Percentiles rank a stretch among this genome's conserved stretches.
These are phyloP conservation scores for Selaginella tamariscina DNA, from an alignment of 75 land plant genomes.

Conservation along the genomic window DNA sequence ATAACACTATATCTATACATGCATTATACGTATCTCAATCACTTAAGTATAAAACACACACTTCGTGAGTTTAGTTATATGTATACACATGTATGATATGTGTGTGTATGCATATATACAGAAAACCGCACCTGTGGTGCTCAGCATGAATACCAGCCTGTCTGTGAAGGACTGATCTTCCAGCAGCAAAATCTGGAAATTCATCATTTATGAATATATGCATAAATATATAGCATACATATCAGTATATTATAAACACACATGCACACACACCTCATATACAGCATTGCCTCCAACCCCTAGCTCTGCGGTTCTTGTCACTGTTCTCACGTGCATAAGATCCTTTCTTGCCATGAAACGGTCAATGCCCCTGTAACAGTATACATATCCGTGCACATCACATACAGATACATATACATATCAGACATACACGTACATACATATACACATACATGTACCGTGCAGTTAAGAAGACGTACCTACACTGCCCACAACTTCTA, in stretches of 20 bases:
- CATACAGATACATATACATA: no score
- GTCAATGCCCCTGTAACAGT: slow-evolving; percentile 5
- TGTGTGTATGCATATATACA: background rate
- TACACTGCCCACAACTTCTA: slow-evolving; percentile 57
- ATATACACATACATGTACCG: no score
- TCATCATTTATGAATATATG: background rate
- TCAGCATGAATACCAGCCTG: slow-evolving; percentile 15
- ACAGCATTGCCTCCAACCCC: slow-evolving; percentile 40
- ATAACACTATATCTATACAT: no score
- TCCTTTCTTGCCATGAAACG: slow-evolving; percentile 28
- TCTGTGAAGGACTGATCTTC: slow-evolving; percentile 20
- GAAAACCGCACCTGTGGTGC: slow-evolving; percentile 21
- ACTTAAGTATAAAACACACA: no score
- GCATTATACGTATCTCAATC: no score
- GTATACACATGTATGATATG: slow-evolving; percentile 3
- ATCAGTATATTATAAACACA: no score
- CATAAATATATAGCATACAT: background rate
- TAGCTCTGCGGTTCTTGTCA: slow-evolving; percentile 24
- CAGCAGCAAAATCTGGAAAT: slow-evolving; percentile 19
- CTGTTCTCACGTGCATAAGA: slow-evolving; percentile 22
- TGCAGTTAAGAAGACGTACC: slow-evolving; percentile 35
- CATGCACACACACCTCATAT: slow-evolving; percentile 48
- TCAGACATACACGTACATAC: no score
- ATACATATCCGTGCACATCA: no score
- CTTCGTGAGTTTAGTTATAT: no score